Percentiles rank a stretch among this genome's conserved stretches.
Evolutionary conservation across 2,329 filamentous ascomycete genomes (phyloP).

Genomic region (Purpureocillium takamizusanense): DNA sequence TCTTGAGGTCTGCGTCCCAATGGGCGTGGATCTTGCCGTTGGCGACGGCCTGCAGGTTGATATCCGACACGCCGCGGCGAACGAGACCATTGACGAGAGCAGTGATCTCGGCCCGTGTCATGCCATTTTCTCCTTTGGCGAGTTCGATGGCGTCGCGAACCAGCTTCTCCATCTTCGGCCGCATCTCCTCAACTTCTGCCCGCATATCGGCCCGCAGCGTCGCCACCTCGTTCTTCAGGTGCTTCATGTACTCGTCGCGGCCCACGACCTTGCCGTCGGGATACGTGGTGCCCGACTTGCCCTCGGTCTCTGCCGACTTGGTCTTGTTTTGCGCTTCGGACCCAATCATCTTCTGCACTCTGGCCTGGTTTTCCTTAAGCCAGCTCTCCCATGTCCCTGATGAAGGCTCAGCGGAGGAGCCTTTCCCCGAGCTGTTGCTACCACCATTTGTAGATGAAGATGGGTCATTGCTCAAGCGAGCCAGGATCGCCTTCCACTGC

Average conservation of each 20-base stretch:
- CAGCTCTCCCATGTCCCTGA: conserved; percentile 51
- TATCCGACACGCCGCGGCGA: conserved; percentile 31
- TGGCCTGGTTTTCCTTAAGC: conserved; percentile 39
- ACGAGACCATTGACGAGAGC: conserved; percentile 31
- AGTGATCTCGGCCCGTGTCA: conserved; percentile 31
- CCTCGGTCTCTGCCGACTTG: conserved; percentile 22
- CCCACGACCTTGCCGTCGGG: conserved; percentile 29
- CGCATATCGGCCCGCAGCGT: conserved; percentile 28
- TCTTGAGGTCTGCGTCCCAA: conserved; percentile 33
- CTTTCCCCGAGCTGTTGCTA: too few relatives aligned
- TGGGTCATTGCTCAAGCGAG: conserved; percentile 28
- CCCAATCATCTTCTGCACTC: conserved; percentile 21
- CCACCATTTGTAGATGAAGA: conserved; percentile 16
- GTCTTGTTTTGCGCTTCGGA: conserved; percentile 22
- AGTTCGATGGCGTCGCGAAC: conserved; percentile 20
- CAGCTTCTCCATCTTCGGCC: conserved; percentile 22
- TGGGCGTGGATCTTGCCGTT: conserved; percentile 35
- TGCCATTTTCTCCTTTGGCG: conserved; percentile 15
- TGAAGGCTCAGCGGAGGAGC: too few relatives aligned
- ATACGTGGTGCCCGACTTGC: conserved; percentile 24
- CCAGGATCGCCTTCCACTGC: conserved; percentile 37
- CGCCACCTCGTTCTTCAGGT: conserved; percentile 29
- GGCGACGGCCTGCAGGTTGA: conserved; percentile 37
- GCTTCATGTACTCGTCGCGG: conserved; percentile 38
- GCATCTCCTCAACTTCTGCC: conserved; percentile 28